Evolutionary conservation across 306 rosid genomes (phyloP).

Genomic region (Purshia tridentata): DNA sequence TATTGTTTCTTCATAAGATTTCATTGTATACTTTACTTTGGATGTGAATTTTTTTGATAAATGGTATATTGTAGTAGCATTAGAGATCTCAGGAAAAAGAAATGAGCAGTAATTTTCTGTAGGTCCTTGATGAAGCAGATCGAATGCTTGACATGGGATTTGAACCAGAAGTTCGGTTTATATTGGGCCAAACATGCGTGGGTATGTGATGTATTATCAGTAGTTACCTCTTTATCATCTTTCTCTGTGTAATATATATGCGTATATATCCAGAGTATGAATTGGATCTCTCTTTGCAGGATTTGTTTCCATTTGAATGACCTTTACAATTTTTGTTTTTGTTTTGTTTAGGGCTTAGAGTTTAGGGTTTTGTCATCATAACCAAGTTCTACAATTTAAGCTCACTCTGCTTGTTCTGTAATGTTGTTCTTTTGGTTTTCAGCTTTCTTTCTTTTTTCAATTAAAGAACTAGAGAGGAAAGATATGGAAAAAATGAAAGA

Average conservation of each 20-base stretch:
- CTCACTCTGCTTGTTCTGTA: too few relatives aligned
- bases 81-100: constrained; percentile 10
- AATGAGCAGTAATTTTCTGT: constrained; percentile 18
- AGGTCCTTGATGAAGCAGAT: constrained; percentile 99
- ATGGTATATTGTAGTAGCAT: background rate
- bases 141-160: constrained; percentile 99
- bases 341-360: too few relatives aligned
- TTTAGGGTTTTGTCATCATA: too few relatives aligned
- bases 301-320: too few relatives aligned
- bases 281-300: too few relatives aligned
- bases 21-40: background rate
- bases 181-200: constrained; percentile 77
- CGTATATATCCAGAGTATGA: too few relatives aligned
- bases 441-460: too few relatives aligned
- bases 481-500: too few relatives aligned
- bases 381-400: too few relatives aligned
- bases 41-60: background rate
- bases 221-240: constrained; percentile 5
- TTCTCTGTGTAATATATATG: background rate
- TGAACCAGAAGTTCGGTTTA: constrained; percentile 85
- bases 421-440: too few relatives aligned
- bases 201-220: constrained; percentile 40
- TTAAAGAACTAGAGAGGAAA: too few relatives aligned
- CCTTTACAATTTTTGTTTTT: too few relatives aligned
- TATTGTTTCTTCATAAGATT: background rate